Evolutionary conservation across 106 monocot species (phyloP).

Genomic region (Apostasia shenzhenica): DNA sequence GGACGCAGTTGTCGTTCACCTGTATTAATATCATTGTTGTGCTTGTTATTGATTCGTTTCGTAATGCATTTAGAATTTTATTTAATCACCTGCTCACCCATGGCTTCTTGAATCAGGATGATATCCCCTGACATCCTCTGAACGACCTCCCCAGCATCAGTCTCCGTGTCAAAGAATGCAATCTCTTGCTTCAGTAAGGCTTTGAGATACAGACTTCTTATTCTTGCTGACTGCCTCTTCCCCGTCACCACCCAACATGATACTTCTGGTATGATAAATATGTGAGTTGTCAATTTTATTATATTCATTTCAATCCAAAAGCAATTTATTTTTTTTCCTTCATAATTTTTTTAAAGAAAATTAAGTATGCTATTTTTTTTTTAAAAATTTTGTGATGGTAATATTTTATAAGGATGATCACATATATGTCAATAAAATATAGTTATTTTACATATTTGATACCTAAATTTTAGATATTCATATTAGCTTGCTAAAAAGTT

Average conservation of each 20-base stretch:
- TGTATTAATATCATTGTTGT: too few species aligned
- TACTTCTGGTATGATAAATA: constrained; percentile 7
- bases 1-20: too few species aligned
- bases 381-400: too few species aligned
- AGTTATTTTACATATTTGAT: too few species aligned
- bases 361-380: too few species aligned
- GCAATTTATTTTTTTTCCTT: background rate
- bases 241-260: constrained; percentile 16
- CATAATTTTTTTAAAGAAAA: background rate
- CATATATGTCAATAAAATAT: too few species aligned
- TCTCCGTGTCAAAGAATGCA: constrained; percentile 13
- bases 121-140: background rate
- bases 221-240: constrained; percentile 14
- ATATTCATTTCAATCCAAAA: background rate
- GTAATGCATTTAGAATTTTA: too few species aligned
- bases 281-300: too few species aligned
- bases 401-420: too few species aligned
- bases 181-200: constrained; percentile 16
- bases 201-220: constrained; percentile 13
- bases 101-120: constrained; percentile 8
- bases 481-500: too few species aligned
- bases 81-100: background rate
- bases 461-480: too few species aligned
- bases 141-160: background rate
- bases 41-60: too few species aligned